phyloP scores from a whole-genome alignment of 2,329 filamentous ascomycete species.

The Pseudocercospora vitis region DNA sequence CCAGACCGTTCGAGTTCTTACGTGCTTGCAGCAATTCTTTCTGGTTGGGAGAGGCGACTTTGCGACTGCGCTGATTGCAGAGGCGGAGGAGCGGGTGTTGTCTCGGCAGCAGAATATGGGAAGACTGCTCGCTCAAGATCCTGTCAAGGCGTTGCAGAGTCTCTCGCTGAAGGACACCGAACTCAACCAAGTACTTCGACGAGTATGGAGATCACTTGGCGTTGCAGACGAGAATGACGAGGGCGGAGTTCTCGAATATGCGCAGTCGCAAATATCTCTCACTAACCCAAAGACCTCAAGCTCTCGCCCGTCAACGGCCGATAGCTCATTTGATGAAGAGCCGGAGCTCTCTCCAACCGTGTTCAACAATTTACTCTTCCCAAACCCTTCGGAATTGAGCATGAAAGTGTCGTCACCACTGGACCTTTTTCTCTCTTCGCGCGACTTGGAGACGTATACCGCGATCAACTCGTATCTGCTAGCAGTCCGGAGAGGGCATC shows the following conservation, averaged over 20 bases:
- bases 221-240: conserved; percentile 72
- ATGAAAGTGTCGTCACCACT: conserved; percentile 75
- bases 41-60: conserved; percentile 88
- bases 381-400: conserved; percentile 68
- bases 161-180: conserved; percentile 83
- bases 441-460: conserved; percentile 77
- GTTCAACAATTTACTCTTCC: conserved; percentile 81
- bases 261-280: conserved; percentile 72
- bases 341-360: conserved; percentile 51
- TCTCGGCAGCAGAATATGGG: conserved; percentile 66
- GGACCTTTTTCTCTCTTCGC: conserved; percentile 78
- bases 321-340: conserved; percentile 36
- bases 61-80: conserved; percentile 77
- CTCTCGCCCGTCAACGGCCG: conserved; percentile 43
- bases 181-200: conserved; percentile 70
- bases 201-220: conserved; percentile 78
- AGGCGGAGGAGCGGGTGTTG: conserved; percentile 78
- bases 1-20: conserved; percentile 73
- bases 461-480: conserved; percentile 85
- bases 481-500: conserved; percentile 79
- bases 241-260: conserved; percentile 76
- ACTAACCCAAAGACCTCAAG: conserved; percentile 54
- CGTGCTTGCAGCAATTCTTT: conserved; percentile 80
- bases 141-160: conserved; percentile 57
- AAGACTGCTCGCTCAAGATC: conserved; percentile 52